Evolutionary conservation across 2,329 filamentous ascomycete genomes (phyloP), one percentile per base, ranked within the genome.

Genomic region (Monilinia laxa): DNA sequence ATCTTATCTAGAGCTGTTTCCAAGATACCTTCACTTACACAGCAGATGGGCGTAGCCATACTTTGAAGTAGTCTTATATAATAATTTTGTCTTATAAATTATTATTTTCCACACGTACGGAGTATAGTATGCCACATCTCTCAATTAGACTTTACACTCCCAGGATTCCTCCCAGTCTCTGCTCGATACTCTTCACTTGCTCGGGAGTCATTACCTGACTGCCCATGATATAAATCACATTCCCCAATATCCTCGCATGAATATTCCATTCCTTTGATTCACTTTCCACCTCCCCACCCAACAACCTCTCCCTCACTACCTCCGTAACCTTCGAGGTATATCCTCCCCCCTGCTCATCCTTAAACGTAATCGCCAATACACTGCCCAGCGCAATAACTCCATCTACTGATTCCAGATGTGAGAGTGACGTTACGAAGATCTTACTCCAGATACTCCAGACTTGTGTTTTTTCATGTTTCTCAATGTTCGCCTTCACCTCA

Each of bases 371-470:
- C 0, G 89, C 88, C 14, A 95, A 80, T 0, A 95, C 89, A 2
- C 86, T 90, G 0, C 92, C 92, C 1, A 95, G 78, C 0, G 91
- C 89, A 79, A 91, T 90, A 0, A 90, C 85, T 10, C 88, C 85
- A 3, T 85, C 81, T 0, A 95, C 85, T 0, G 80, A 77, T 0
- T 78, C 69, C 2, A 81, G 80, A 25, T 82, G 73, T 5, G 90
- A 93, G 2, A 93, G 73, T 16, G 79, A 76, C 2, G 79, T 76
- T 1, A 93, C 79, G 38, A 93, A 84, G 0, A 78, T 75, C 1
- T 81, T 81, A 0, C 87, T 85, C 91, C 91, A 95, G 67, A 87
- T 84, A 66, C 90, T 92, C 90, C 90, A 94, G 1, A 82, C 73
- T 4, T 73, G 71, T 3, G 10, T 5, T 2, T 38, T 25, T 2